A percentile compares a stretch with the other conserved stretches of the same genome.
Conservation (phyloP, 2,329 filamentous ascomycete species). For the Penicillium sp. region DNA sequence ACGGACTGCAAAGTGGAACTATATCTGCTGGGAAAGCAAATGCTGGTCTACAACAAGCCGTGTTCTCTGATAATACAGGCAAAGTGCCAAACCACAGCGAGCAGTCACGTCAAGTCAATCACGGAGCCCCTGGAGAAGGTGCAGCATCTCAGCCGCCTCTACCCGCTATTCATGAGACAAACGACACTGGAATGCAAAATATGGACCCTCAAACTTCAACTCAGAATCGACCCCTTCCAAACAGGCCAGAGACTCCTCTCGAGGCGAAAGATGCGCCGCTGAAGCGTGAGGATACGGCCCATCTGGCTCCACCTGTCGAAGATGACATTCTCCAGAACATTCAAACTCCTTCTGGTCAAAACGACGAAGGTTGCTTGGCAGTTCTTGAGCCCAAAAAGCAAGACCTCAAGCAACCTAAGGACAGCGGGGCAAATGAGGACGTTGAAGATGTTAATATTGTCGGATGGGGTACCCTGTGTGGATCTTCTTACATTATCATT, state of each 20-base stretch:
- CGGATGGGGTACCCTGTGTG: neutral
- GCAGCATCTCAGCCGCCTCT: neutral
- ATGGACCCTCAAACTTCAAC: neutral
- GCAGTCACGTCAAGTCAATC: neutral
- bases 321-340: neutral
- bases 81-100: neutral
- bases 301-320: neutral
- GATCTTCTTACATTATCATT: neutral
- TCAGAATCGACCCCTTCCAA: neutral
- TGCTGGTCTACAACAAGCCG: neutral
- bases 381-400: neutral
- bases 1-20: neutral
- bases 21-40: neutral
- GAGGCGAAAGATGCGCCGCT: too few relatives aligned
- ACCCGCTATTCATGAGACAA: neutral
- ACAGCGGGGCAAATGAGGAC: neutral
- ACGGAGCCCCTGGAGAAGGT: neutral
- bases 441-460: neutral
- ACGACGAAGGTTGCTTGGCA: neutral
- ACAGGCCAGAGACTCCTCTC: too few relatives aligned
- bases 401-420: neutral
- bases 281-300: neutral
- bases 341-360: neutral
- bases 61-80: neutral
- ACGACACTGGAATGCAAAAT: neutral